These are phyloP conservation scores for Arthroderma uncinatum DNA, from an alignment of 2,329 filamentous ascomycete genomes.

Conservation along the genomic window DNA sequence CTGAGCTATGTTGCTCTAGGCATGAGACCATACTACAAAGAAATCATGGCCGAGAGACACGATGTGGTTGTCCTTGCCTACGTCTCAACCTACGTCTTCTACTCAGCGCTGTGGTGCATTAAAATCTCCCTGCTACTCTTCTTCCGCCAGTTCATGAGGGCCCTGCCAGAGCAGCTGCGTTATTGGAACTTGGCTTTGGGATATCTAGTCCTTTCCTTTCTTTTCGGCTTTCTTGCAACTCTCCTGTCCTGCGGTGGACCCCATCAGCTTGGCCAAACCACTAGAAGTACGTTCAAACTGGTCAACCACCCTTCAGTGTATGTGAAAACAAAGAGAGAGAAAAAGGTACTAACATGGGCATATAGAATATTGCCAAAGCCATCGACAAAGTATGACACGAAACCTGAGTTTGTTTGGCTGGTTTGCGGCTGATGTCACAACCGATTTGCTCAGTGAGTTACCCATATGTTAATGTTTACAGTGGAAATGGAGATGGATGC, in stretches of 20 bases:
- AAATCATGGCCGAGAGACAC: slow-evolving; percentile 1
- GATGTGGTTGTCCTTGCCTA: slow-evolving; percentile 2
- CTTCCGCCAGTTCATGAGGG: slow-evolving; percentile 11
- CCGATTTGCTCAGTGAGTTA: slow-evolving; percentile 19
- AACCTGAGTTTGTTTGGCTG: slow-evolving; percentile 11
- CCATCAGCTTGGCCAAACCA: neutral
- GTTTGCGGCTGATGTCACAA: slow-evolving; percentile 17
- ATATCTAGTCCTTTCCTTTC: slow-evolving; percentile 5
- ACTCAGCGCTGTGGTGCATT: slow-evolving; percentile 4
- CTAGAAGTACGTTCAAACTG: neutral
- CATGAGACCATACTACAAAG: neutral
- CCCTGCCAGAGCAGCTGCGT: slow-evolving; percentile 7
- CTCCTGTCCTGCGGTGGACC: slow-evolving; percentile 10
- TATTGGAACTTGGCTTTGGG: slow-evolving; percentile 4
- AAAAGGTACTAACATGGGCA: neutral
- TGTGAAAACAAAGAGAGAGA: no score
- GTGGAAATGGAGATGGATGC: neutral
- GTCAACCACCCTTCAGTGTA: neutral
- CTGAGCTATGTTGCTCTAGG: slow-evolving; percentile 5
- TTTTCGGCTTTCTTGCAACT: slow-evolving; percentile 7
- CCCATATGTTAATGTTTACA: neutral
- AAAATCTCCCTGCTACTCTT: slow-evolving; percentile 13
- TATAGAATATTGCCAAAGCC: slow-evolving; percentile 6
- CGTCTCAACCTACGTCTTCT: slow-evolving; percentile 5
- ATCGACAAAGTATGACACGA: neutral